Evolutionary conservation across 306 rosid species (phyloP), one percentile per base, ranked within the genome.

Genomic region (Prunus salicina): DNA sequence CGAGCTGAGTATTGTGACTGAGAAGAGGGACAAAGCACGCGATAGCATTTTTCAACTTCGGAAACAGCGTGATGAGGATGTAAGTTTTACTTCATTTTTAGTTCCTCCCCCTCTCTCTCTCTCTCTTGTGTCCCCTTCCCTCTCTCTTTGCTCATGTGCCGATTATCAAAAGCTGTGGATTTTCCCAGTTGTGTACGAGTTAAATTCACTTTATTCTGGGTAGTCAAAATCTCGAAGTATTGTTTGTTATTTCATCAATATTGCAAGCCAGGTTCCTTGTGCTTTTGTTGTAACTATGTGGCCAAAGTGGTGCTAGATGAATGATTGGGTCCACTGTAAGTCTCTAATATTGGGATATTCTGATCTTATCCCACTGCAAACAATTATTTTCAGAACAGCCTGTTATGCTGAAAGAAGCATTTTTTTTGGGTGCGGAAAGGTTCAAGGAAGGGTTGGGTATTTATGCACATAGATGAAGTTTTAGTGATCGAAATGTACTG

Each of bases 61-160:
- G 75, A 87, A 80, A 80, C 90, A 85, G 86, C 90, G 91, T 8
- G 98, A 92, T 32, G 96, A 96, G 24, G 97, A 87, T 85, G 98
- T 96, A 80, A 69, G 90, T 73, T 73, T 72, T 49, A 20, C 77
- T 27, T 49, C 32, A 27, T 50, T 16, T 58, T 25, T 14, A 3
- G 51, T 12, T 52, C 24, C 67, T 49, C 64, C 32, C 14, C 45
- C 49, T 12, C 32, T 4, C 6, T 6, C 55, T 3, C 10, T 19
- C 18, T 47, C 2, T 7, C 51, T 34, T 10, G 5, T 18, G 0
- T 27, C 19, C 19, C 20, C 11, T 15, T 19, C 10, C 18, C 3
- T 2, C 12, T 27, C 0, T 56, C 7, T 72, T 1, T 34, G 22
- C 15, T 51, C 14, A 19, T 13, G n/a, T 15, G 14, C 25, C 3